Evolutionary conservation across 305 asterid genomes (phyloP).

Genomic region (Solanum hybrid): DNA sequence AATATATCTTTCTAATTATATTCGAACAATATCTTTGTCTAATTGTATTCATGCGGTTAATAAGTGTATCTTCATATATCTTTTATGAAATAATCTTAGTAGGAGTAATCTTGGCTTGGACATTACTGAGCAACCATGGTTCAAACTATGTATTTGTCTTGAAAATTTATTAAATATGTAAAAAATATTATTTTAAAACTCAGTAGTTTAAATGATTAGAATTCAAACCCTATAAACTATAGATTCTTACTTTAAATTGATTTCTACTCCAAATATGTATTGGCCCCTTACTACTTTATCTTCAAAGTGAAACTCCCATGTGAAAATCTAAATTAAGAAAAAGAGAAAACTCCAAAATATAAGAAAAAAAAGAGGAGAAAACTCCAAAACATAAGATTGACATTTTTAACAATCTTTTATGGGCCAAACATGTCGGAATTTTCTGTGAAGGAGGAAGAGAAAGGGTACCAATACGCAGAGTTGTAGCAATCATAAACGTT

Average conservation of each 20-base stretch:
- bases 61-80: neutral
- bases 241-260: no score
- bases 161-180: no score
- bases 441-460: neutral
- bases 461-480: neutral
- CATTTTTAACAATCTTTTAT: neutral
- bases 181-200: neutral
- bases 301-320: no score
- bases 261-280: neutral
- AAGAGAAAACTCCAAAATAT: no score
- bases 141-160: neutral
- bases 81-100: neutral
- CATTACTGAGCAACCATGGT: neutral
- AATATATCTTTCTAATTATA: neutral
- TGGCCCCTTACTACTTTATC: neutral
- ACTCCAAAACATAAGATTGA: neutral
- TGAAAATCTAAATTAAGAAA: neutral
- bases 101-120: neutral
- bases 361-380: no score
- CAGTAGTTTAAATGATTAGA: no score
- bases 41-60: neutral
- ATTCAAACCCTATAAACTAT: no score
- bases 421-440: neutral
- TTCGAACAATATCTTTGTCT: no score
- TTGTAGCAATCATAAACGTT: neutral